Evolutionary conservation across 2,329 filamentous ascomycete species (phyloP).

Genomic region (Domatiomyces globalis): DNA sequence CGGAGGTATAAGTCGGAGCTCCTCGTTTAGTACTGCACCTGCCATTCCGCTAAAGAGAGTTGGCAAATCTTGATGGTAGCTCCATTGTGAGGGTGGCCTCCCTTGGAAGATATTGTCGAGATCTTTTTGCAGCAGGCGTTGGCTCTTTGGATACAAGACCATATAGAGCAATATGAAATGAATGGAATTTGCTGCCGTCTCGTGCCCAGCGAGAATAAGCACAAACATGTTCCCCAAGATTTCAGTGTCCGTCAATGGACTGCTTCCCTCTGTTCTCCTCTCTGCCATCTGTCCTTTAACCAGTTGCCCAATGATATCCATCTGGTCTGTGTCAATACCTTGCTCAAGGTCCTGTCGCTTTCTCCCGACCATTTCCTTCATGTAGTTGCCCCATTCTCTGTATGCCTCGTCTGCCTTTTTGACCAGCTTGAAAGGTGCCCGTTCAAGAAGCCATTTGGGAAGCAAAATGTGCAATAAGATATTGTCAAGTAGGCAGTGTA

Average conservation of each 20-base stretch:
- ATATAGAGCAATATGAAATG: constrained; percentile 58
- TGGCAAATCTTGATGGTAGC: constrained; percentile 53
- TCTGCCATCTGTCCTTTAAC: constrained; percentile 32
- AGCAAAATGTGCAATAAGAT: constrained; percentile 49
- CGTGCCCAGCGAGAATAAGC: constrained; percentile 58
- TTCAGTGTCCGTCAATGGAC: constrained; percentile 13
- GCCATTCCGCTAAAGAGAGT: constrained; percentile 54
- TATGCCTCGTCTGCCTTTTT: constrained; percentile 42
- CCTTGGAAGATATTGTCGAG: constrained; percentile 47
- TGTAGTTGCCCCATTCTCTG: constrained; percentile 53
- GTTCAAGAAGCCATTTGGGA: constrained; percentile 41
- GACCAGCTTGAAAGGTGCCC: constrained; percentile 39
- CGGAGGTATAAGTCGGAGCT: constrained; percentile 57
- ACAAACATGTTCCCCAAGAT: constrained; percentile 29
- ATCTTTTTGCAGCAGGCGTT: constrained; percentile 54
- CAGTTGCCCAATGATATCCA: constrained; percentile 45
- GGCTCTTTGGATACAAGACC: constrained; percentile 49
- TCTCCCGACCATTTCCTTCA: constrained; percentile 52
- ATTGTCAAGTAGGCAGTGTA: constrained; percentile 48
- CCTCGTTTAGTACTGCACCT: constrained; percentile 65
- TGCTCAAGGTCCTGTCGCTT: constrained; percentile 39
- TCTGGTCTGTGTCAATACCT: constrained; percentile 26
- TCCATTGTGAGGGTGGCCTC: constrained; percentile 43
- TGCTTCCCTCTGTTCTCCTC: constrained; percentile 6
- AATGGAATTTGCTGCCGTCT: constrained; percentile 62